These are phyloP conservation scores for Aspergillus sp. DNA, from an alignment of 2,329 filamentous ascomycete genomes.

Conservation along the genomic window DNA sequence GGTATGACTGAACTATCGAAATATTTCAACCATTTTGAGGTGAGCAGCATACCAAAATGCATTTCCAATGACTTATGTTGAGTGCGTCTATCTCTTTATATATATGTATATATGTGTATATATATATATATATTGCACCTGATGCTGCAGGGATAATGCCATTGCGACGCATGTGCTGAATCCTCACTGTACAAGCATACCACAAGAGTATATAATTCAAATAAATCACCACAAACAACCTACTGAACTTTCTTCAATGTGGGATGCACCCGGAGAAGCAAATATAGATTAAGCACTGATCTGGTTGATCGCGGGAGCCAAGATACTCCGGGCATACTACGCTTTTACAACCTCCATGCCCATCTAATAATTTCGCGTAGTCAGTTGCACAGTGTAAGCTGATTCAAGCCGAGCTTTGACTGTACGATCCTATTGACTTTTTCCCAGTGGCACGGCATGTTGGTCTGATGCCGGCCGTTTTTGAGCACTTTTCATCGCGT, in stretches of 20 bases:
- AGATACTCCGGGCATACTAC: background rate
- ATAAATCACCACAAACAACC: background rate
- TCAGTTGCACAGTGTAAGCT: background rate
- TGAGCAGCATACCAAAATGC: background rate
- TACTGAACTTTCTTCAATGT: background rate
- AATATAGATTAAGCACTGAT: background rate
- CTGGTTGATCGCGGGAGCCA: background rate
- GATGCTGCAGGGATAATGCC: background rate
- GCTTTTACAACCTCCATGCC: background rate
- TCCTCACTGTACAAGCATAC: background rate
- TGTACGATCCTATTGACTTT: background rate
- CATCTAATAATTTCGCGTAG: background rate
- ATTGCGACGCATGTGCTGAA: background rate
- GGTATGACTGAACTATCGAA: background rate
- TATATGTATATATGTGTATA: background rate
- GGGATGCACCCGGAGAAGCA: background rate
- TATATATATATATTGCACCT: background rate
- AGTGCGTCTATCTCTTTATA: background rate
- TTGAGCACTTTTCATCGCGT: conserved; percentile 5
- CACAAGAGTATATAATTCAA: background rate
- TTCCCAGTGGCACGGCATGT: too few species aligned
- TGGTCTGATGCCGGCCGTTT: background rate
- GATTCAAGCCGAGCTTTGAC: background rate
- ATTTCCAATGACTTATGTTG: background rate
- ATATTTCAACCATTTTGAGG: background rate